These are phyloP conservation scores for Eucalyptus coolabah DNA, from an alignment of 345 rosid species.

Conservation along the genomic window DNA sequence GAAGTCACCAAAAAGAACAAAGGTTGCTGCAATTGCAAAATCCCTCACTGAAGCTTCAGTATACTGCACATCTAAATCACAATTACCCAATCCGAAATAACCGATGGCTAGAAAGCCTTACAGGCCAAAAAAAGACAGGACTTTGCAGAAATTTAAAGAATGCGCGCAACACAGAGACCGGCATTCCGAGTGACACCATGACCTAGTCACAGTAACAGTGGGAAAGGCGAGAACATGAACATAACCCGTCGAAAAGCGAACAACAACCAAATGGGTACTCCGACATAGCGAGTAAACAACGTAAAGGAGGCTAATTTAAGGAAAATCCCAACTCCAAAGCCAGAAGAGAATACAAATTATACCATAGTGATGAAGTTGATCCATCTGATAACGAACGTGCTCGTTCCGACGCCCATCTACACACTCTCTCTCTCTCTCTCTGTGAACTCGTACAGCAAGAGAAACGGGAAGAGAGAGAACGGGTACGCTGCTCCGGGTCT, in stretches of 20 bases:
- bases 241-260: background rate
- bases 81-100: background rate
- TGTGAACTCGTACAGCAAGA: background rate
- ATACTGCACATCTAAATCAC: background rate
- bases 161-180: background rate
- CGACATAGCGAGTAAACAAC: background rate
- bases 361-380: conserved; percentile 92
- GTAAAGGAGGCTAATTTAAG: background rate
- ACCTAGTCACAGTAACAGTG: background rate
- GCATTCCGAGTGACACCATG: background rate
- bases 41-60: background rate
- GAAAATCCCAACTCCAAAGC: background rate
- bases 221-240: background rate
- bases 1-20: background rate
- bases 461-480: background rate
- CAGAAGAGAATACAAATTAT: background rate
- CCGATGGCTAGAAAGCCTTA: background rate
- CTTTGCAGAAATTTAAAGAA: background rate
- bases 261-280: background rate
- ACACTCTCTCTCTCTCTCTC: background rate
- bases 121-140: background rate
- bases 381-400: conserved; percentile 88
- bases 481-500: background rate
- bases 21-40: background rate
- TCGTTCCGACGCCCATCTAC: conserved; percentile 70